phyloP scores from a whole-genome alignment of 164 flowering plant genomes.

The Vitis labrusca region DNA sequence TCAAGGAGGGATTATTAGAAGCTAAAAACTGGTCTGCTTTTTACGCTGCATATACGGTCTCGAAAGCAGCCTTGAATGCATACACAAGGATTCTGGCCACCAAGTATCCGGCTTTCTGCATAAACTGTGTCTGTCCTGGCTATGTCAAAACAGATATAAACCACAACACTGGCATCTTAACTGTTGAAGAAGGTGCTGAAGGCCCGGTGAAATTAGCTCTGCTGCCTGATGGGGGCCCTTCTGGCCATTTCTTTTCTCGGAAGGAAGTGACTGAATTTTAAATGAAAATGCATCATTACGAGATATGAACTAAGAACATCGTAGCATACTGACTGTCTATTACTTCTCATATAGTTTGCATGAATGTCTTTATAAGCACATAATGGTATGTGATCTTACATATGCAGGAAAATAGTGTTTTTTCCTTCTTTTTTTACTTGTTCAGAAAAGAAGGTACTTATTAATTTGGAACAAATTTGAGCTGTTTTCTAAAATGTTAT shows the following conservation, averaged over 20 bases:
- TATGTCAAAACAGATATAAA: constrained; percentile 41
- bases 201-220: constrained; percentile 38
- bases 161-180: constrained; percentile 19
- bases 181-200: constrained; percentile 46
- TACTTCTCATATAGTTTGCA: too few species aligned
- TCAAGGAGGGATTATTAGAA: constrained; percentile 26
- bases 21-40: constrained; percentile 29
- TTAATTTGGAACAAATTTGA: too few species aligned
- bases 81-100: constrained; percentile 50
- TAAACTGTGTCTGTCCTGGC: constrained; percentile 47
- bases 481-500: too few species aligned
- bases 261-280: constrained; percentile 7
- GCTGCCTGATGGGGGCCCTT: constrained; percentile 36
- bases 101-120: constrained; percentile 28
- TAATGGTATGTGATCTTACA: too few species aligned
- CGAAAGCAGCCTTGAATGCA: constrained; percentile 47
- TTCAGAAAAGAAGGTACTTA: too few species aligned
- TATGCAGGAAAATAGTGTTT: too few species aligned
- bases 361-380: too few species aligned
- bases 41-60: constrained; percentile 28
- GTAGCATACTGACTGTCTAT: too few species aligned
- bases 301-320: too few species aligned
- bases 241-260: constrained; percentile 41
- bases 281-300: not conserved
- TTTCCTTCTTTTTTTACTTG: too few species aligned